Conservation (phyloP, 768 basidiomycete genomes). For the Amanita jacksonii region DNA sequence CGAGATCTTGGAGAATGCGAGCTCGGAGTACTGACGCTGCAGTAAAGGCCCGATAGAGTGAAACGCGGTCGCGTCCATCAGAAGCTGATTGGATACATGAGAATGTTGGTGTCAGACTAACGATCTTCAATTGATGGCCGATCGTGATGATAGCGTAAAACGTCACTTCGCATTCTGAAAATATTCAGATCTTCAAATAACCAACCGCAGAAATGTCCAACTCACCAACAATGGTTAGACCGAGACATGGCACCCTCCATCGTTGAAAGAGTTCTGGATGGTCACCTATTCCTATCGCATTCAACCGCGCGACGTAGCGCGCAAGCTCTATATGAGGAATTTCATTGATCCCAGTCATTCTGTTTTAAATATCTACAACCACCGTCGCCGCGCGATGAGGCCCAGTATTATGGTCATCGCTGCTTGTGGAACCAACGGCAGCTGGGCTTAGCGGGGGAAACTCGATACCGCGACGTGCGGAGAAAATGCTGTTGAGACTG, state of each 20-base stretch:
- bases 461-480: not conserved
- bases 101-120: slow-evolving; percentile 15
- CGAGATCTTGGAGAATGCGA: slow-evolving; percentile 9
- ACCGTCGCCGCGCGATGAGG: slow-evolving; percentile 2
- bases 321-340: slow-evolving; percentile 8
- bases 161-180: slow-evolving; percentile 9
- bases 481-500: slow-evolving; percentile 8
- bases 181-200: slow-evolving; percentile 4
- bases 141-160: slow-evolving; percentile 14
- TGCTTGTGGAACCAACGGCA: slow-evolving; percentile 1
- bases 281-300: not conserved
- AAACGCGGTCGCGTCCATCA: slow-evolving; percentile 10
- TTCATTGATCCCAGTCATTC: not conserved
- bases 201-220: not conserved
- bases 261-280: slow-evolving; percentile 4
- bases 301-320: slow-evolving; percentile 7
- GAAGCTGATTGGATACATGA: slow-evolving; percentile 15
- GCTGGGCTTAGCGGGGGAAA: not conserved
- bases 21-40: slow-evolving; percentile 13
- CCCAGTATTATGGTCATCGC: slow-evolving; percentile 5
- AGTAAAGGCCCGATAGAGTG: slow-evolving; percentile 13
- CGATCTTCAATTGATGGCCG: slow-evolving; percentile 12
- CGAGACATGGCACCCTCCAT: slow-evolving; percentile 13
- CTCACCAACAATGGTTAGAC: slow-evolving; percentile 13
- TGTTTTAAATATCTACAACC: slow-evolving; percentile 8